Conservation (phyloP, 169 alveolate genomes). For the Eimeria praecox region DNA sequence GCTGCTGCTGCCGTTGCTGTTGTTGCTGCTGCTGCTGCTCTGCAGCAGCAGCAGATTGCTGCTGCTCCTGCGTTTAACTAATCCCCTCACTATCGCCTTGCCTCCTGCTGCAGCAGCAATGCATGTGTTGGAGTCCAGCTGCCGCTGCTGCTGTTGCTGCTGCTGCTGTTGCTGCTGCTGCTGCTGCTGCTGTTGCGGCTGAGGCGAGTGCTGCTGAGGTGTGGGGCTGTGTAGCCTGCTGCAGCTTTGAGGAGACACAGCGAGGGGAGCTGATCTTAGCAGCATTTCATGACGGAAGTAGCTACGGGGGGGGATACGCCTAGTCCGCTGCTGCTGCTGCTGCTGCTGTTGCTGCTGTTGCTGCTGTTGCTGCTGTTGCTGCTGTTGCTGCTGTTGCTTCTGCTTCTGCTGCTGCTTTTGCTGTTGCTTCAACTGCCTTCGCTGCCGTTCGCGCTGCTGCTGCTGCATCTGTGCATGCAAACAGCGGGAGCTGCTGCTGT, state of each 20-base stretch:
- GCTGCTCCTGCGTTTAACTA: slow-evolving; percentile 29
- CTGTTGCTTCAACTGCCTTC: no score
- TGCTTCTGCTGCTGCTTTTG: not conserved
- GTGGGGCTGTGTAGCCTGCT: slow-evolving; percentile 17
- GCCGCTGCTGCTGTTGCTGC: not conserved
- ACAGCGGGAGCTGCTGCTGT: slow-evolving; percentile 7
- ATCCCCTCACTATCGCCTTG: not conserved
- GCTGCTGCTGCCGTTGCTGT: not conserved
- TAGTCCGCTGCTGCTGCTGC: not conserved
- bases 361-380: not conserved
- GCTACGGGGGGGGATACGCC: not conserved
- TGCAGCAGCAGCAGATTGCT: slow-evolving; percentile 50
- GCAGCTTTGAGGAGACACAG: slow-evolving; percentile 19
- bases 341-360: not conserved
- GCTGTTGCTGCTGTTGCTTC: not conserved
- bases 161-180: not conserved
- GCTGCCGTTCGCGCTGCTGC: no score
- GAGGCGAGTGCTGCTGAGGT: no score
- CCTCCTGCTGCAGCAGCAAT: not conserved
- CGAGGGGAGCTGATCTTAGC: not conserved
- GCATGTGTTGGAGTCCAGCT: not conserved
- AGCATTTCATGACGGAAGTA: not conserved
- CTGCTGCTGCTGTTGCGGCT: slow-evolving; percentile 8
- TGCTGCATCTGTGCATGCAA: not conserved
- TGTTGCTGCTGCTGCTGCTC: slow-evolving; percentile 27